Evolutionary conservation across 176 grass and related monocot genomes (phyloP), one percentile per base, ranked within the genome.

Genomic region (Hordeum marinum): DNA sequence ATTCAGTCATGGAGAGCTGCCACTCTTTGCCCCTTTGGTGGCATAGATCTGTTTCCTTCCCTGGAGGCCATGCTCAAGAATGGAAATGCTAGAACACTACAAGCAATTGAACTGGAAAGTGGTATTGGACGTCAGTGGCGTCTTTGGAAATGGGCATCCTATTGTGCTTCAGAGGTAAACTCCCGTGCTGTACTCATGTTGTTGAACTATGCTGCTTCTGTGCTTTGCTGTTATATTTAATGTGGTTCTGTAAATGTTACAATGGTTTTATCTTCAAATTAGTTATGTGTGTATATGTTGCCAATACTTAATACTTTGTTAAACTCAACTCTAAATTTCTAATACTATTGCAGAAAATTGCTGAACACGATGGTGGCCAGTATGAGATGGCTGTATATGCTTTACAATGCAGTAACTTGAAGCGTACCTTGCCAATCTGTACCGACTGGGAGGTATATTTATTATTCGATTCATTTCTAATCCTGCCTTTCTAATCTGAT

Each of bases 71-170:
- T 98, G 85, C 78, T 85, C 57, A 95, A 85, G 78, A 98, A 98
- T 89, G 96, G 91, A 69, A 95, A 94, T 64, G 72, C 78, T 52
- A 90, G 91, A 89, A 90, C 81, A 27, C 84, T 98, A 72, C 96
- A 98, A 89, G 91, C 91, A 35, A 92, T 95, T 78, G 96, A 98
- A 88, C 83, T 95, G 78, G 96, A 98, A 89, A 93, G 93, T 85
- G 91, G 93, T 63, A 75, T 95, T 70, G 95, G 87, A n/a, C 85
- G 87, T 24, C 93, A 95, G 65, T 95, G 84, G 90, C 89, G 89
- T 80, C 91, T 98, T 88, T 98, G 96, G 96, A 98, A 93, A 95
- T 98, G 96, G 96, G 96, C 93, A 57, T 98, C 96, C 24, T 98
- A 94, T 83, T 95, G 93, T 90, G 93, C 93, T 82, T 94, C 96